Evolutionary conservation across 192 early-diverging fungal genomes (phyloP).

Genomic region (Geranomyces michiganensis): DNA sequence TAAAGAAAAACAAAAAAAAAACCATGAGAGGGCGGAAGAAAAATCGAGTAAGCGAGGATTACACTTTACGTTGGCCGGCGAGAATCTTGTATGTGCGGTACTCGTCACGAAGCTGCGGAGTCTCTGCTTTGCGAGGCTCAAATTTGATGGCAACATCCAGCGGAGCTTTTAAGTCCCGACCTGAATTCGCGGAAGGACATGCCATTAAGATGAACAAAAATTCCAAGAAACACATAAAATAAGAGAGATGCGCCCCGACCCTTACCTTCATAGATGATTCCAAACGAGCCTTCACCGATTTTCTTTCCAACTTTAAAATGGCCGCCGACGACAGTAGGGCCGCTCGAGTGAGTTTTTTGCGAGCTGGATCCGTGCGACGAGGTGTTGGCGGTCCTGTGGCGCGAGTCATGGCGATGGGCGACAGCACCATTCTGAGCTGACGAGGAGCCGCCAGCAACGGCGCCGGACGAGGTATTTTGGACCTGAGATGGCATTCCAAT

Average conservation of each 20-base stretch:
- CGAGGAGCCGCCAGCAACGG: not conserved
- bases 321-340: constrained; percentile 73
- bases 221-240: not conserved
- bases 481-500: constrained; percentile 1
- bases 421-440: not conserved
- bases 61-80: constrained; percentile 60
- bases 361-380: constrained; percentile 4
- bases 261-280: constrained; percentile 97
- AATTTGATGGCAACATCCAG: constrained; percentile 97
- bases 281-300: constrained; percentile 98
- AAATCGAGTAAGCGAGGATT: not conserved
- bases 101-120: constrained; percentile 95
- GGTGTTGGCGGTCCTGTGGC: constrained; percentile 21
- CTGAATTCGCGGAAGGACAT: no score
- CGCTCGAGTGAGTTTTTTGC: constrained; percentile 5
- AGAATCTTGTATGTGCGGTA: constrained; percentile 95
- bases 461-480: constrained; percentile 2
- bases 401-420: constrained; percentile 25
- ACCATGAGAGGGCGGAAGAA: not conserved
- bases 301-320: constrained; percentile 95
- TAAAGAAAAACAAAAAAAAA: not conserved
- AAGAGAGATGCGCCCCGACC: not conserved
- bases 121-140: constrained; percentile 94
- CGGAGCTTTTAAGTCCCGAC: constrained; percentile 77
- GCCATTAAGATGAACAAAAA: constrained; percentile 1